A percentile compares a stretch with the other conserved stretches of the same genome.
Conservation (phyloP, 352 stramenopile genomes). For the Thalassiosira mediterranea region DNA sequence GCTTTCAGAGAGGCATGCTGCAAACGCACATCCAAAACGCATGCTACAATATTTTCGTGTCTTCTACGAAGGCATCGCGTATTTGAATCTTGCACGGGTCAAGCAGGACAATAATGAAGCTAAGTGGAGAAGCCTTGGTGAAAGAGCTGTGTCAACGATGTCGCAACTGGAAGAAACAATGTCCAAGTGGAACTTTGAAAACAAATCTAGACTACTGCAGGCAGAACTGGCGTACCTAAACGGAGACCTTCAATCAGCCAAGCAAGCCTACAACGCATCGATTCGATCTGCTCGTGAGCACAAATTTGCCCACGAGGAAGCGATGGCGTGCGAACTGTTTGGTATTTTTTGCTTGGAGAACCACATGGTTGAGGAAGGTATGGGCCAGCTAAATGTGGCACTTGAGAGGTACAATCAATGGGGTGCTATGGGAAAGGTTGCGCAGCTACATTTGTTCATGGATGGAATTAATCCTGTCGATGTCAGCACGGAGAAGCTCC, state of each 20-base stretch:
- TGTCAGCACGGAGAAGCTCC: too few species aligned
- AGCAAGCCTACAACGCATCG: constrained; percentile 21
- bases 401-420: too few species aligned
- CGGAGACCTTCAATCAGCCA: constrained; percentile 8
- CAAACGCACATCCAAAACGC: too few species aligned
- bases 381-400: too few species aligned
- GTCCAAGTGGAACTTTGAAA: constrained; percentile 1
- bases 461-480: too few species aligned
- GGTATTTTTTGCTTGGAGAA: constrained; percentile 19
- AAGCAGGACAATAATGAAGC: neutral
- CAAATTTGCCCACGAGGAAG: constrained; percentile 34
- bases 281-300: constrained; percentile 28
- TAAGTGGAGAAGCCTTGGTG: neutral
- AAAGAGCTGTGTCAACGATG: constrained; percentile 1
- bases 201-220: constrained; percentile 28
- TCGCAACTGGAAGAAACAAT: neutral
- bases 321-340: constrained; percentile 32
- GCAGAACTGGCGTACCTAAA: constrained; percentile 25
- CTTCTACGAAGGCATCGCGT: neutral
- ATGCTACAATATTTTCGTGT: neutral
- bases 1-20: too few species aligned
- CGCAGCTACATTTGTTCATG: too few species aligned
- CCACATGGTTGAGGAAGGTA: too few species aligned
- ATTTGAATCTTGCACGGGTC: neutral
- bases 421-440: too few species aligned